Evolutionary conservation across 805 yeast species (phyloP), one percentile per base, ranked within the genome.

Genomic region (Candida khao-thaluensis): DNA sequence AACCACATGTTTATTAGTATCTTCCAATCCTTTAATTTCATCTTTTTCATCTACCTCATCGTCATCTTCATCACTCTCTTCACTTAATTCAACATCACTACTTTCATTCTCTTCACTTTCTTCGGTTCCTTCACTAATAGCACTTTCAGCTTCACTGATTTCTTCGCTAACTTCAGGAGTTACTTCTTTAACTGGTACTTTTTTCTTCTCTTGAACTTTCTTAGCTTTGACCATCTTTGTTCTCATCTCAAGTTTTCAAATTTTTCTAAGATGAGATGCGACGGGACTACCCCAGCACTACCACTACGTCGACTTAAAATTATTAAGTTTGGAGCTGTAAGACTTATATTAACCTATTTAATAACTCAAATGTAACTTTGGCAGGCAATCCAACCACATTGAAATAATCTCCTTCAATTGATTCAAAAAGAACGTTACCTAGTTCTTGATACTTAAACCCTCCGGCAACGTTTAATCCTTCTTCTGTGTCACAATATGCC

Each of bases 381-480:
- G 79, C 75, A 1, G 99, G 98, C 40, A 91, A 64, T 0, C 99
- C 99, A 3, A 91, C 91, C 10, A 87, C 85, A 56, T 88, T 91
- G 60, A 73, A 79, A 54, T 76, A 86, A 56, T 91, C 98, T 0
- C 99, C 99, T 1, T 71, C 69, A 9, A 89, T 73, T 11, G 63
- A 60, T 15, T 69, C 60, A 47, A 93, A 77, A 46, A 91, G 62
- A 25, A 81, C 53, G 1, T 84, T 79, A 2, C 95, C 93, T 7
- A 58, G 56, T 0, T 82, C 85, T 60, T 91, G 98, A 43, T 84
- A 81, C 50, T 80, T 81, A 64, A 86, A 90, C 1, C 99, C 99
- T 5, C 97, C 99, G 2, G 98, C 96, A 1, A 86, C 97, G 34
- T 74, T 73, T 6, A 70, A 40, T 1, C 93, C 98, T 56, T 91